Evolutionary conservation across 164 flowering plant genomes (phyloP).

Genomic region (Platanus orientalis): DNA sequence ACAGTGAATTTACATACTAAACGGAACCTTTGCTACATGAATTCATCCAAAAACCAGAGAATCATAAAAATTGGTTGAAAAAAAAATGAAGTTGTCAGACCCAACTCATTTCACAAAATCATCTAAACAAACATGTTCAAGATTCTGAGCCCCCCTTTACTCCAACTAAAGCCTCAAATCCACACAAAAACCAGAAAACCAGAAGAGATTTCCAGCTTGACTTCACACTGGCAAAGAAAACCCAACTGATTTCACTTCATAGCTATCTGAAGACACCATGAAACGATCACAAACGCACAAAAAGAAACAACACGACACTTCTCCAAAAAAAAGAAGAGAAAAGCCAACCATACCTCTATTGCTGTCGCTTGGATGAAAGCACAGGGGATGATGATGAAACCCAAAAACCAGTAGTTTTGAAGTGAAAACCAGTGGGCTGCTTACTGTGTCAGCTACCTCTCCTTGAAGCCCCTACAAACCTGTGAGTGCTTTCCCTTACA

Average conservation of each 20-base stretch:
- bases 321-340: neutral
- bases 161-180: neutral
- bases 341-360: slow-evolving; percentile 1
- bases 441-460: neutral
- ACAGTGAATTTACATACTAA: too few species aligned
- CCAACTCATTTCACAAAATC: slow-evolving; percentile 5
- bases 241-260: neutral
- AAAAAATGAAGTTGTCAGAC: neutral
- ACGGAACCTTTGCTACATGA: too few species aligned
- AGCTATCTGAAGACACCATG: too few species aligned
- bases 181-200: neutral
- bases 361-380: too few species aligned
- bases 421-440: neutral
- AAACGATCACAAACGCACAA: neutral
- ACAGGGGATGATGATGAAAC: neutral
- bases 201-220: neutral
- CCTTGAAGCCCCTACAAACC: neutral
- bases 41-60: neutral
- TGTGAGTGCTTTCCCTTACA: slow-evolving; percentile 2
- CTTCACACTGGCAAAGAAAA: neutral
- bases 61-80: too few species aligned
- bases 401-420: neutral
- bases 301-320: neutral
- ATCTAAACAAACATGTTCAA: neutral
- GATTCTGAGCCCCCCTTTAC: slow-evolving; percentile 5